A percentile compares a stretch with the other conserved stretches of the same genome.
These are phyloP conservation scores for Coemansia sp. DNA, from an alignment of 192 early-diverging fungal species.

Conservation along the genomic window DNA sequence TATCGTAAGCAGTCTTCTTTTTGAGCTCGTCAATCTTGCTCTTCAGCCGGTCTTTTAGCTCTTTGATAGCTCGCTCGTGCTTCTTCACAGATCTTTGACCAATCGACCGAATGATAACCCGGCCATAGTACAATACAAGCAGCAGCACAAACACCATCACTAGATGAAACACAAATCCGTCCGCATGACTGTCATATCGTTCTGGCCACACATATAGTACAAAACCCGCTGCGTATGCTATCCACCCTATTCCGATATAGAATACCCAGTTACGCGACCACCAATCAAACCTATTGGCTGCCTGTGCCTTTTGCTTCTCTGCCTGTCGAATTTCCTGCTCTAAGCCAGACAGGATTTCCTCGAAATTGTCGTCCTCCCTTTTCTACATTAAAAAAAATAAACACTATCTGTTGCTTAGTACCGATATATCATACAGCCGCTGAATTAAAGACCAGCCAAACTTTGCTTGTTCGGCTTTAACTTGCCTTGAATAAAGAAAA, in stretches of 20 bases:
- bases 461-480: not conserved
- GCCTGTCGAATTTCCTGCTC: slow-evolving; percentile 59
- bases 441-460: too few relatives aligned
- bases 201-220: slow-evolving; percentile 50
- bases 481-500: slow-evolving; percentile 40
- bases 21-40: slow-evolving; percentile 89
- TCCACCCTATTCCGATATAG: slow-evolving; percentile 43
- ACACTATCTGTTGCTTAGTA: not conserved
- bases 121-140: slow-evolving; percentile 45
- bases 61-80: slow-evolving; percentile 34
- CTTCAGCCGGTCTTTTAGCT: slow-evolving; percentile 61
- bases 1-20: slow-evolving; percentile 89
- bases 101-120: slow-evolving; percentile 20
- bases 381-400: slow-evolving; percentile 19
- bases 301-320: slow-evolving; percentile 38
- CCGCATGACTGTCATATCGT: slow-evolving; percentile 19
- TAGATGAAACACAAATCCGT: slow-evolving; percentile 20
- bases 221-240: slow-evolving; percentile 33
- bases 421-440: too few relatives aligned
- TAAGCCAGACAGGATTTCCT: slow-evolving; percentile 60
- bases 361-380: slow-evolving; percentile 57
- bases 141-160: slow-evolving; percentile 23
- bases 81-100: slow-evolving; percentile 22
- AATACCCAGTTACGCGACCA: slow-evolving; percentile 41
- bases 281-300: slow-evolving; percentile 27